Base-by-base conservation (phyloP, 192 early-diverging fungal species). In the Coemansia interrupta region DNA sequence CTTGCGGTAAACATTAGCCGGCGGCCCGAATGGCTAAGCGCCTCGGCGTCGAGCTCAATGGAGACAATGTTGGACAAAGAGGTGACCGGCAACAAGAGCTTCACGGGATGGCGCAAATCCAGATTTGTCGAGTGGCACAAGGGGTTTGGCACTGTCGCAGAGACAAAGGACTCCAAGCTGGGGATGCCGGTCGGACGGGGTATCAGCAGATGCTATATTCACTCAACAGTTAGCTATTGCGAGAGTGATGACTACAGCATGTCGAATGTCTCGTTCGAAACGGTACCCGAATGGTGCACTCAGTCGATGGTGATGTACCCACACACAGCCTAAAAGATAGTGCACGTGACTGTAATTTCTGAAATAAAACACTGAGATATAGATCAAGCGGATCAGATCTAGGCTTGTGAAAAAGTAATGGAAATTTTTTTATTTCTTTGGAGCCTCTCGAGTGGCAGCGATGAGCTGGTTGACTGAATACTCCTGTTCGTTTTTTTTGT, bases 191-290 rank as follows among this genome's bases (percentile, higher is more conserved):
- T 36, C 10, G 6, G 43, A 3, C 19, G 4, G 22, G 48, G 64
- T 53, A 43, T 64, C 39, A 51, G 50, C 50, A 46, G 22, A 6
- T 71, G 62, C 41, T 36, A 64, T 20, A 46, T 64, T 22, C 56
- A 44, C 18, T 56, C 62, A 2, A 51, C 60, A 12, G 15, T 40
- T 14, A 48, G 61, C 24, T 42, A 48, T 51, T 63, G 47, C 20
- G 68, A 63, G 18, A 40, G 52, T 19, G 51, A 63, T 14, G 47
- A 42, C 54, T 56, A 46, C 40, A 56, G 56, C 40, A 38, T 54
- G 20, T 70, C 68, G 5, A 56, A 70, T 14, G 26, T 53, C 8
- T 68, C 66, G 13, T 59, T 50, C 28, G 65, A 67, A n/a, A 30
- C 40, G 1, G 28, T 56, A 6, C 23, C 58, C 23, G 53, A 53